A percentile compares a stretch with the other conserved stretches of the same genome.
phyloP scores from a whole-genome alignment of 2,329 filamentous ascomycete species.

The Fusarium pseudonygamai region DNA sequence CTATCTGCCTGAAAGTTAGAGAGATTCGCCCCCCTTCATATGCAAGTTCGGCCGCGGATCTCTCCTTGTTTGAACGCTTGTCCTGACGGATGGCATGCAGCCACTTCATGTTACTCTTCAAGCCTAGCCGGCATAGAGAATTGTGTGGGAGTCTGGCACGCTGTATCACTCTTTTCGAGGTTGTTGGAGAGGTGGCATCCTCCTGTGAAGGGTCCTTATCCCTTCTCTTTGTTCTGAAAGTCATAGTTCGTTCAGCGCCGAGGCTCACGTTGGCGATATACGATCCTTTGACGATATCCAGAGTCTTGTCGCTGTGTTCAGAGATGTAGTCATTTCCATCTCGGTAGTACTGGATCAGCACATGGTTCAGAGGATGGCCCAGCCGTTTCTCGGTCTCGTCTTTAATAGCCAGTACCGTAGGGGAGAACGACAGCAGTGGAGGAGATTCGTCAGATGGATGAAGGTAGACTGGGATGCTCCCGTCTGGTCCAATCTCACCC shows the following conservation, averaged over 20 bases:
- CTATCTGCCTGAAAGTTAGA: conserved; percentile 89
- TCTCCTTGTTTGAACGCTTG: conserved; percentile 75
- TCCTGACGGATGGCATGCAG: conserved; percentile 92
- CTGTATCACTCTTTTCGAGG: conserved; percentile 62
- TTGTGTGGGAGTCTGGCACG: conserved; percentile 85
- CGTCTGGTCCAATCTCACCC: conserved; percentile 73
- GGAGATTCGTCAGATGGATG: conserved; percentile 92
- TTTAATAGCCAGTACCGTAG: conserved; percentile 75
- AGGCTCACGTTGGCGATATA: conserved; percentile 93
- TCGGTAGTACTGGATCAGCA: conserved; percentile 93
- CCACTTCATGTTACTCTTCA: conserved; percentile 85
- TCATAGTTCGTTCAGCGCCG: conserved; percentile 92
- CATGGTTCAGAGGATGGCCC: conserved; percentile 88
- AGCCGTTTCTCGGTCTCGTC: conserved; percentile 74
- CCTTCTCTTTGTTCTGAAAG: conserved; percentile 81
- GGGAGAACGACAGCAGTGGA: conserved; percentile 78
- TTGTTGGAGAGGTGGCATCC: conserved; percentile 10
- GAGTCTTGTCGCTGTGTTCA: conserved; percentile 95
- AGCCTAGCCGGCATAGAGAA: conserved; percentile 84
- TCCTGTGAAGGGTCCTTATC: conserved; percentile 51
- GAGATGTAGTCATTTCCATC: conserved; percentile 89
- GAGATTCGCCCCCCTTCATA: conserved; percentile 84
- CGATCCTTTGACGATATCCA: conserved; percentile 84
- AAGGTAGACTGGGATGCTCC: conserved; percentile 88
- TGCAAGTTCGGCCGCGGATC: conserved; percentile 74